phyloP scores from a whole-genome alignment of 768 basidiomycete genomes.

The Podaxis rugospora region DNA sequence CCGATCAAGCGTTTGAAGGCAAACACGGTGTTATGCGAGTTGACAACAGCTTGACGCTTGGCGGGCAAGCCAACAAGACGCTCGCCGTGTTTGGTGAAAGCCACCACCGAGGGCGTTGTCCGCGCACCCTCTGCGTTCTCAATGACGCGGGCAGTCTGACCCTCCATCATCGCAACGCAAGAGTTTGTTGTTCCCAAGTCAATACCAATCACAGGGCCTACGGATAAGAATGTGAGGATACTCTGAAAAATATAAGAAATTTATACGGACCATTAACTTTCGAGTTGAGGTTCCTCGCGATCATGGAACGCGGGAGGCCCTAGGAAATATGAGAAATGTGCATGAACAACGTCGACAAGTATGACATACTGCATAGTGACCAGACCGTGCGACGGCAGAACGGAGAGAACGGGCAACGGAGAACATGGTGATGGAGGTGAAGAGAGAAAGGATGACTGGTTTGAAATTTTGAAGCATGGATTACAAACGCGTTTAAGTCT shows the following conservation, averaged over 20 bases:
- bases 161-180: conserved; percentile 94
- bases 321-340: conserved; percentile 22
- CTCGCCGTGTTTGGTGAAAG: conserved; percentile 98
- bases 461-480: conserved; percentile 14
- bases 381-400: conserved; percentile 52
- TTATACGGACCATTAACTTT: conserved; percentile 76
- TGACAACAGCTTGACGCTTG: conserved; percentile 96
- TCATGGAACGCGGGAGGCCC: conserved; percentile 66
- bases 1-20: conserved; percentile 95
- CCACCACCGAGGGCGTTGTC: conserved; percentile 97
- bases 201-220: conserved; percentile 92
- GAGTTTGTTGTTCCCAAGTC: conserved; percentile 94
- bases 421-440: conserved; percentile 61
- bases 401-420: conserved; percentile 63
- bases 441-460: conserved; percentile 25
- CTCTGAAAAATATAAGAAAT: conserved; percentile 6
- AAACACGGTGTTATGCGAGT: conserved; percentile 89
- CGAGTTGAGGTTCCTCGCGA: conserved; percentile 92
- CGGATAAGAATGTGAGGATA: background rate
- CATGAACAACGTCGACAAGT: background rate
- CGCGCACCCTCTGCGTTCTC: conserved; percentile 98
- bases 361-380: conserved; percentile 56
- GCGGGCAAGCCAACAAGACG: conserved; percentile 95
- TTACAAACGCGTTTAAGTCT: conserved; percentile 12
- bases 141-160: conserved; percentile 89